Evolutionary conservation across 352 stramenopile species (phyloP), one percentile per base, ranked within the genome.

Genomic region (Plasmopara viticola): DNA sequence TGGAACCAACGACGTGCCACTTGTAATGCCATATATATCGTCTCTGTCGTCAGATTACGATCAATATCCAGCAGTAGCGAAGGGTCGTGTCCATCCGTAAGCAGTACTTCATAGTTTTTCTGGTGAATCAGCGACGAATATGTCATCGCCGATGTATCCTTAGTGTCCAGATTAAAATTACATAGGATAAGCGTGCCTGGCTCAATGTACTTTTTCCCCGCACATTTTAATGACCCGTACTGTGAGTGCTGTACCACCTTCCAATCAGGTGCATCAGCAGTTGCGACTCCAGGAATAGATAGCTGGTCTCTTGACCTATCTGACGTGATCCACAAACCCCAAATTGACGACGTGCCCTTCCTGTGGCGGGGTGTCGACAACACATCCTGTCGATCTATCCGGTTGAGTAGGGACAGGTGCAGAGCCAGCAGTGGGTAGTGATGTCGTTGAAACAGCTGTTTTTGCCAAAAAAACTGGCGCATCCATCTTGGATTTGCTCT

Each of bases 201-300:
- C 25, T 44, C n/a, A 14, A 44, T 29, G 5, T 30, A 44, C n/a
- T 30, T 30, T 6, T 13, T 9, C 15, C 17, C 15, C 1, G n/a
- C 28, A 8, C 39, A 2, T 10, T 13, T 44, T 5, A 44, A 9
- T n/a, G 30, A 29, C 5, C 7, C 39, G 28, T 44, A 29, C 17
- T 44, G 39, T 25, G 39, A 44, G 39, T 44, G 39, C 39, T 44
- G 39, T 9, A 30, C 39, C 5, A 30, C n/a, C 39, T 44, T 44
- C n/a, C 39, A 44, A 8, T 44, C 39, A 9, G 39, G 15, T 44
- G 39, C n/a, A 14, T 44, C 39, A 44, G 39, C n/a, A 10, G 39
- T 15, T 6, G 30, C 25, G 6, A 15, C 14, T 14, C 39, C 39
- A n/a, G 39, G 17, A 35, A 34, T 34, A 9, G 9, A 34, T 9